These are phyloP conservation scores for Plectranthus barbatus DNA, from an alignment of 257 asterid species.

Conservation along the genomic window DNA sequence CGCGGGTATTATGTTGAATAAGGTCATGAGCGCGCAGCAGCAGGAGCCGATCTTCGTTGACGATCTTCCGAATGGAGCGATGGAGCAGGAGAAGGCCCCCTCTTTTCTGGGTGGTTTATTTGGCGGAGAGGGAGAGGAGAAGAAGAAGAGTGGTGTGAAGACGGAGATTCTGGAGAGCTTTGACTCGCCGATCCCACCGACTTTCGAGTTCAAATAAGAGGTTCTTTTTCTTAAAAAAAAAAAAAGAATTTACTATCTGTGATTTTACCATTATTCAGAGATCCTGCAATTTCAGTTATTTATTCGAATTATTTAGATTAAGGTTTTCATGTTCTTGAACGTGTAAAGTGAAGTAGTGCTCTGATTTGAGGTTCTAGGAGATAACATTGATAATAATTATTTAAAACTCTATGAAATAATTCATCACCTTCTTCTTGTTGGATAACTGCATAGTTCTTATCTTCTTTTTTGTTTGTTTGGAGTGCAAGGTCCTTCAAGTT, in stretches of 20 bases:
- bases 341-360: neutral
- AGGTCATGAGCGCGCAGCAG: constrained; percentile 27
- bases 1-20: constrained; percentile 43
- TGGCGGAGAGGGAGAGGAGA: constrained; percentile 20
- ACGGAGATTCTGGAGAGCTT: constrained; percentile 30
- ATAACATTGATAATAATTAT: neutral
- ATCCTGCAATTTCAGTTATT: neutral
- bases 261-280: neutral
- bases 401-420: too few relatives aligned
- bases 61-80: constrained; percentile 13
- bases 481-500: too few relatives aligned
- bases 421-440: too few relatives aligned
- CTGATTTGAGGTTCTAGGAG: neutral
- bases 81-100: constrained; percentile 9
- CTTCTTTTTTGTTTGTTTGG: too few relatives aligned
- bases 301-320: neutral
- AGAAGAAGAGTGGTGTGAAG: constrained; percentile 14
- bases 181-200: constrained; percentile 31
- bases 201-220: constrained; percentile 28
- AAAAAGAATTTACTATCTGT: too few relatives aligned
- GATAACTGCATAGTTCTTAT: too few relatives aligned
- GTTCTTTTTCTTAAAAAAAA: neutral
- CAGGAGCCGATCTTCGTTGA: constrained; percentile 17
- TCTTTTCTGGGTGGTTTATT: constrained; percentile 32
- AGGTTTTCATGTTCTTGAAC: neutral